Conservation (phyloP, 2,329 filamentous ascomycete genomes). For the Aspergillus sp. region DNA sequence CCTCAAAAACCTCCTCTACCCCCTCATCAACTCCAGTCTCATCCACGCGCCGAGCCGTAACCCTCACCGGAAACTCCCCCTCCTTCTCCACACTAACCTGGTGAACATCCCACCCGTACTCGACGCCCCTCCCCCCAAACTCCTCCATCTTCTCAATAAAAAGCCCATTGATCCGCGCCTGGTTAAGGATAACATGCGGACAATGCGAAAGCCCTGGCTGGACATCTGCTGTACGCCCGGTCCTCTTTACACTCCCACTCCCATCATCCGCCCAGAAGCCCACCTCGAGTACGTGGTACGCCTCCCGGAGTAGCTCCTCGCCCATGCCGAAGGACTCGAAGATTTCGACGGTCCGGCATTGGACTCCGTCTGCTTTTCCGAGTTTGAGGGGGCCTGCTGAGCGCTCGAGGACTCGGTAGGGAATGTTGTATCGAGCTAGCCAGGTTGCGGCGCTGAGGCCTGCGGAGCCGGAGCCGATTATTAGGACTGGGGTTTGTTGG, state of each 20-base stretch:
- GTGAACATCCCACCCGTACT: constrained; percentile 60
- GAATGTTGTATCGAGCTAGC: constrained; percentile 62
- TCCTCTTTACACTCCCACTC: constrained; percentile 45
- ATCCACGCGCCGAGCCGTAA: constrained; percentile 49
- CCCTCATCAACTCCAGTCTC: constrained; percentile 51
- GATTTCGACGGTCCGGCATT: constrained; percentile 65
- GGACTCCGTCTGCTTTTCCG: constrained; percentile 68
- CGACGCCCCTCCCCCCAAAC: constrained; percentile 51
- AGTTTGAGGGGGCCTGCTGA: constrained; percentile 58
- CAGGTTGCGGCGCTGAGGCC: constrained; percentile 65
- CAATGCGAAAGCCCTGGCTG: constrained; percentile 57
- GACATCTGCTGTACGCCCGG: constrained; percentile 58
- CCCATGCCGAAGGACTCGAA: constrained; percentile 64
- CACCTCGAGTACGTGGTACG: constrained; percentile 63
- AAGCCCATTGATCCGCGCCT: constrained; percentile 59
- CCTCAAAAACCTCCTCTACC: constrained; percentile 45
- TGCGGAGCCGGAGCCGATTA: constrained; percentile 65
- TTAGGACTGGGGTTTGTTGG: constrained; percentile 52
- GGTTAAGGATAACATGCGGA: constrained; percentile 62
- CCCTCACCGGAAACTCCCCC: constrained; percentile 51
- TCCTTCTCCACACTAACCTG: constrained; percentile 59
- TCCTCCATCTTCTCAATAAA: constrained; percentile 57
- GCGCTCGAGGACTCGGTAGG: constrained; percentile 62
- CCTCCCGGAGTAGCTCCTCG: constrained; percentile 59
- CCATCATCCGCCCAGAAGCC: constrained; percentile 58